Base-by-base conservation (phyloP, 441 rosid species). In the Gossypium trilobum region DNA sequence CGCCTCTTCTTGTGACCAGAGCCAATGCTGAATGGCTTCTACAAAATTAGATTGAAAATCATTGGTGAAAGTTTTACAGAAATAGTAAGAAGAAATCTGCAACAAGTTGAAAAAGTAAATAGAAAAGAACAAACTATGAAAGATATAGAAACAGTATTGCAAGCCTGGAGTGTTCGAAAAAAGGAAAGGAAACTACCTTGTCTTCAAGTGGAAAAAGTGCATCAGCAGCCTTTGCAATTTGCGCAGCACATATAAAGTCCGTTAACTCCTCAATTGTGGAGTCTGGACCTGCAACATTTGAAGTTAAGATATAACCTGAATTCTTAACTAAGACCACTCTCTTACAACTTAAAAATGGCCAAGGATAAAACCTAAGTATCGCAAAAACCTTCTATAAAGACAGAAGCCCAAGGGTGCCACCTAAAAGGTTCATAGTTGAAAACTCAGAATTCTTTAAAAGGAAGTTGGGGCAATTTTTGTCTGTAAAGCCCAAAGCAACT, bases 221-320 rank as follows among this genome's bases (percentile, higher is more conserved):
- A 77, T 81, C 88, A 25, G 78, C 85, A 72, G 73, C 86, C 79
- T 84, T 86, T 17, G 96, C 86, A 81, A 87, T 78, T 75, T 85
- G 91, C 78, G 97, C 93, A 64, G 96, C 97, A 81, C 79, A 81
- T 19, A 95, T 87, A 78, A 89, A 95, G 81, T 92, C 97, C 0
- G 89, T 82, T 72, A 95, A 78, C 75, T 86, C 96, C 1, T 75
- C 81, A 29, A 88, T 68, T 23, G 89, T 72, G 74, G 91, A 87
- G 48, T 84, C 75, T 5, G 82, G 79, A 68, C 97, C 97, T 94
- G 87, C 77, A 84, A 81, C 48, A 72, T 74, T 31, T 16, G 23
- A 70, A 52, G 55, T 42, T 59, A 44, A 68, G 46, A 17, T 27
- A 68, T 5, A 57, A 57, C 62, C 33, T 57, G 16, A 57, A 11